These are phyloP conservation scores for Fusarium guadeloupense DNA, from an alignment of 2,329 filamentous ascomycete genomes.

Conservation along the genomic window DNA sequence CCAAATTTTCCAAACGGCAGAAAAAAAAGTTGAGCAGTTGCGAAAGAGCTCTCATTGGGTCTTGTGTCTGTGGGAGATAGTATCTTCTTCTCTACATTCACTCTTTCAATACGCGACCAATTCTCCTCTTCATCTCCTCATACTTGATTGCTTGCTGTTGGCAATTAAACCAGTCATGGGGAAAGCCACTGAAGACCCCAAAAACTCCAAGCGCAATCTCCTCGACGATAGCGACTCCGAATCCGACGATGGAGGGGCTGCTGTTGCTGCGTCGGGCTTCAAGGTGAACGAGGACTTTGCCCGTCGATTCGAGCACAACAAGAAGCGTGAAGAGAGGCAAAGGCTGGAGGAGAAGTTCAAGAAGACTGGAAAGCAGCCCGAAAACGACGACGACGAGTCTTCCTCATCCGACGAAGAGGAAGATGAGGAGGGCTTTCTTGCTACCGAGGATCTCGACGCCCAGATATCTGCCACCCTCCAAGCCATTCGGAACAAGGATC, in stretches of 20 bases:
- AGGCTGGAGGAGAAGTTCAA: slow-evolving; percentile 86
- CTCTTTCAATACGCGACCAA: background rate
- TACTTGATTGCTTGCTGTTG: background rate
- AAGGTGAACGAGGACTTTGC: slow-evolving; percentile 94
- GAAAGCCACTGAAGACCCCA: slow-evolving; percentile 43
- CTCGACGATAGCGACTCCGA: slow-evolving; percentile 67
- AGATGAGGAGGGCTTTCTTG: slow-evolving; percentile 89
- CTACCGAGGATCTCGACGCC: slow-evolving; percentile 83
- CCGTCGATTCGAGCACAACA: slow-evolving; percentile 92
- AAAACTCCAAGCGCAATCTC: slow-evolving; percentile 57
- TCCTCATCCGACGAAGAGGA: slow-evolving; percentile 83
- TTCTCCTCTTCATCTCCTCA: background rate
- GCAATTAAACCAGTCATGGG: slow-evolving; percentile 17
- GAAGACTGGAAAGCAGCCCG: slow-evolving; percentile 52
- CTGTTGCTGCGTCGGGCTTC: slow-evolving; percentile 61
- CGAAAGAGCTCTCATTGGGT: slow-evolving; percentile 31
- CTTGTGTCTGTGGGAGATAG: slow-evolving; percentile 21
- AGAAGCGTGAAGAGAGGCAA: slow-evolving; percentile 90
- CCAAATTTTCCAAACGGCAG: slow-evolving; percentile 46
- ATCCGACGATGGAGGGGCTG: slow-evolving; percentile 54
- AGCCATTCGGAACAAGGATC: slow-evolving; percentile 91
- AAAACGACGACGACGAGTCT: slow-evolving; percentile 63
- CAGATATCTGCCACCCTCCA: slow-evolving; percentile 88
- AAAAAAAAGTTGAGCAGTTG: slow-evolving; percentile 43
- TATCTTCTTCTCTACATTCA: slow-evolving; percentile 6